Evolutionary conservation across 2,329 filamentous ascomycete genomes (phyloP), one percentile per base, ranked within the genome.

Genomic region (Saccharata proteae): DNA sequence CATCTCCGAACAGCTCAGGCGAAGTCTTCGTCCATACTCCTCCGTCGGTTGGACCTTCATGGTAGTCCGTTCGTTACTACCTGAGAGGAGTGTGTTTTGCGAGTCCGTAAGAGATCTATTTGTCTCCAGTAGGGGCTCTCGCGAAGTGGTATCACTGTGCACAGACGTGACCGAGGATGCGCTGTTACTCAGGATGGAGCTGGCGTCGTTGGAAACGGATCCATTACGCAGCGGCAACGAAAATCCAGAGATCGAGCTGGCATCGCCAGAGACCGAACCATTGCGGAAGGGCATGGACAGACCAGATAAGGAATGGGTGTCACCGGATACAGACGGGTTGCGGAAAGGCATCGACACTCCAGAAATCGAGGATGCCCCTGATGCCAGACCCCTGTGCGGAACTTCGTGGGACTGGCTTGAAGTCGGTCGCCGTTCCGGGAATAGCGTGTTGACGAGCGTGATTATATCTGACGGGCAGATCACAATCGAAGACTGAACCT

Each of bases 391-490:
- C 14, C 51, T 54, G 21, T 71, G 67, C 21, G 49, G 34, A 15
- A 54, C 52, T 32, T 54, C 67, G 48, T 49, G 55, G 45, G 43
- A 58, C 46, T 44, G 62, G 48, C 42, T 64, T 41, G 77, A 82
- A 20, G 66, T 64, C 2, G 79, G 75, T 23, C 77, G 65, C 32
- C 69, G 67, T 45, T 83, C 77, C 1, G 86, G 86, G 47, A 86
- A 93, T 10, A 94, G 69, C 8, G 80, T 78, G 52, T 90, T 83
- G 40, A 92, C 71, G 44, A 93, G 59, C 3, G 82, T 86, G 20
- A 80, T 64, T 41, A 93, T 62, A 51, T 94, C 86, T 23, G 80
- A 71, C 20, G 82, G 74, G 47, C 80, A 82, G 41, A 93, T 58
- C 19, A 88, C 79, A 45, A 92, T 62, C 48, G 84, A 90, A 18